Percentiles rank a stretch among this genome's conserved stretches.
Evolutionary conservation across 2,329 filamentous ascomycete genomes (phyloP).

Genomic region (Lasiodiplodia sp.): DNA sequence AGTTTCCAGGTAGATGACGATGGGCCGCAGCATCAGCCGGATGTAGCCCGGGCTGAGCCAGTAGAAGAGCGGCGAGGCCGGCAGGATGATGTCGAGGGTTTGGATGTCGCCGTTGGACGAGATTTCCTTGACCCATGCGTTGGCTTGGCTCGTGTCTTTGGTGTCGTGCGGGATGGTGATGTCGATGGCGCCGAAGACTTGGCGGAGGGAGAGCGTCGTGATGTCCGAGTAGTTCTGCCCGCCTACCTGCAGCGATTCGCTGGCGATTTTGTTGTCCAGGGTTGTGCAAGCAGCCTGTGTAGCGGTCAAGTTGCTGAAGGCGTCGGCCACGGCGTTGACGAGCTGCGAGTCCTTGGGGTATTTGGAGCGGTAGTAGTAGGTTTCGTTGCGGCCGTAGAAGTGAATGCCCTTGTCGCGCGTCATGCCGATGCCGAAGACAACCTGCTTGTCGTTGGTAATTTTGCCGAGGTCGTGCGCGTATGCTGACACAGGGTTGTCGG

Average conservation of each 20-base stretch:
- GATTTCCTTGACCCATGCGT: slow-evolving; percentile 54
- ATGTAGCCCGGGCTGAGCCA: slow-evolving; percentile 54
- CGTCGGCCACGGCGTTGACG: slow-evolving; percentile 47
- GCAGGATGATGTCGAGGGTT: slow-evolving; percentile 54
- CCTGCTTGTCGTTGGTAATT: slow-evolving; percentile 39
- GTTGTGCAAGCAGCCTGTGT: slow-evolving; percentile 44
- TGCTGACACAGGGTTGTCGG: slow-evolving; percentile 36
- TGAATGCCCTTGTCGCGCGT: slow-evolving; percentile 50
- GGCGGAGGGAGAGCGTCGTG: slow-evolving; percentile 50
- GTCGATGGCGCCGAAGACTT: slow-evolving; percentile 52
- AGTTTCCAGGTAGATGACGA: slow-evolving; percentile 52
- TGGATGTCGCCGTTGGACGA: slow-evolving; percentile 54
- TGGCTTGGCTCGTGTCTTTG: slow-evolving; percentile 40
- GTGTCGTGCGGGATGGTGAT: slow-evolving; percentile 45
- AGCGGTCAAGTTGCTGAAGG: slow-evolving; percentile 49
- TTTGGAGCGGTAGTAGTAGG: slow-evolving; percentile 49
- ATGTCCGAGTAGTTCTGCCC: slow-evolving; percentile 52
- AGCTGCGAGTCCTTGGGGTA: slow-evolving; percentile 39
- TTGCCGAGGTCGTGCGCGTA: slow-evolving; percentile 49
- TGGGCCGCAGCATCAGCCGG: slow-evolving; percentile 52
- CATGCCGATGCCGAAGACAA: slow-evolving; percentile 53
- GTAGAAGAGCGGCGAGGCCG: slow-evolving; percentile 53
- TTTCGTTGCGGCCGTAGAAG: slow-evolving; percentile 50
- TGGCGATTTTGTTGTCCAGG: slow-evolving; percentile 43
- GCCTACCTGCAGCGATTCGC: slow-evolving; percentile 41